Evolutionary conservation across 257 asterid species (phyloP).

Genomic region (Ballota nigra): DNA sequence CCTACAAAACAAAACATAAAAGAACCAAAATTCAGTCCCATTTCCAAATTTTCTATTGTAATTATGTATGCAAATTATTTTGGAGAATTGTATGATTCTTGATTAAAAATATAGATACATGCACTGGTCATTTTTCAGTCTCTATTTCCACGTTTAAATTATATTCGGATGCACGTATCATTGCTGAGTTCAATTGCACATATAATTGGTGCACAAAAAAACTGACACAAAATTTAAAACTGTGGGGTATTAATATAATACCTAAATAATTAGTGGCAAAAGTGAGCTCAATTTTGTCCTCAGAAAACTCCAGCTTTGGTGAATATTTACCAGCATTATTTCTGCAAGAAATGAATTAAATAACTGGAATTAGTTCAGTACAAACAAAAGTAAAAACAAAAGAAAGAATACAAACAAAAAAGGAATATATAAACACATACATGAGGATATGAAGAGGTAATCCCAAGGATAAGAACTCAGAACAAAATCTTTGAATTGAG

Average conservation of each 20-base stretch:
- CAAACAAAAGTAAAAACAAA: background rate
- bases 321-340: constrained; percentile 97
- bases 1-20: constrained; percentile 46
- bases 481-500: constrained; percentile 75
- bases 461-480: constrained; percentile 70
- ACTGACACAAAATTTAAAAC: background rate
- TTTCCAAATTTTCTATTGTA: background rate
- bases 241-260: constrained; percentile 7
- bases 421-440: constrained; percentile 32
- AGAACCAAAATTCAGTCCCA: background rate
- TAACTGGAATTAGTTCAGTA: background rate
- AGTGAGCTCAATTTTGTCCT: constrained; percentile 91
- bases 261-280: constrained; percentile 93
- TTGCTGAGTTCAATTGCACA: too few species aligned
- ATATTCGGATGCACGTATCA: too few species aligned
- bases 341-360: constrained; percentile 58
- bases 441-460: constrained; percentile 87
- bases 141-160: too few species aligned
- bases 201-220: too few species aligned
- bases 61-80: background rate
- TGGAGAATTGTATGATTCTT: background rate
- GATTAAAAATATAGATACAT: too few species aligned
- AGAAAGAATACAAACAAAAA: background rate
- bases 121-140: too few species aligned
- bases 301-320: constrained; percentile 80